Evolutionary conservation across 2,329 filamentous ascomycete species (phyloP).

Genomic region (Talaromyces atroroseus): DNA sequence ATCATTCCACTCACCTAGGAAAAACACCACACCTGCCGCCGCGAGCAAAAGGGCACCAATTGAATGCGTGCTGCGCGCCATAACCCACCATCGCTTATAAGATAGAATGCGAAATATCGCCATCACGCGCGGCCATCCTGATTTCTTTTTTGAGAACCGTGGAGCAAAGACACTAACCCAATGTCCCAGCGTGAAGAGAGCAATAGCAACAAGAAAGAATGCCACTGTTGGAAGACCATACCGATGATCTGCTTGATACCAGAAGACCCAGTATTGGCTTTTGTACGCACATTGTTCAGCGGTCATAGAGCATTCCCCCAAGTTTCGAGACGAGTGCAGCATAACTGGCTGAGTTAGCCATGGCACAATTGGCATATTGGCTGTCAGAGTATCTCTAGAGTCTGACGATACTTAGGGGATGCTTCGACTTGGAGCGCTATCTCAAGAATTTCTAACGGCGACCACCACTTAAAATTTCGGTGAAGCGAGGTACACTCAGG

Average conservation of each 20-base stretch:
- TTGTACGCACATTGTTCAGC: constrained; percentile 23
- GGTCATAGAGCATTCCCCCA: constrained; percentile 19
- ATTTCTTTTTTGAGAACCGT: constrained; percentile 19
- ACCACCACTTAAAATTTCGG: not conserved
- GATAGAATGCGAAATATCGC: constrained; percentile 29
- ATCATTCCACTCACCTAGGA: constrained; percentile 1
- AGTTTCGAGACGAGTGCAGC: constrained; percentile 21
- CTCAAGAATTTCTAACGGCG: not conserved
- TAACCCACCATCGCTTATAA: constrained; percentile 16
- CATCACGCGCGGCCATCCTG: constrained; percentile 28
- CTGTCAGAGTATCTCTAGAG: not conserved
- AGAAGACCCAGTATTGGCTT: constrained; percentile 18
- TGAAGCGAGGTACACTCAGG: not conserved
- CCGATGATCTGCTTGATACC: constrained; percentile 46
- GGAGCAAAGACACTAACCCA: constrained; percentile 21
- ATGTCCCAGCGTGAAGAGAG: constrained; percentile 40
- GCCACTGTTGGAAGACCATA: constrained; percentile 48
- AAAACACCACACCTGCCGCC: constrained; percentile 24
- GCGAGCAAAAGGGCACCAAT: constrained; percentile 40
- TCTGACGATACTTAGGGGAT: not conserved
- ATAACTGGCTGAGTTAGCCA: constrained; percentile 22
- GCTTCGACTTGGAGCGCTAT: not conserved
- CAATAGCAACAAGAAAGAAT: constrained; percentile 46
- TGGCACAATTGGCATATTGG: constrained; percentile 14
- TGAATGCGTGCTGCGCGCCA: constrained; percentile 36